Conservation (phyloP, 306 rosid species). For the Nissolia schottii region DNA sequence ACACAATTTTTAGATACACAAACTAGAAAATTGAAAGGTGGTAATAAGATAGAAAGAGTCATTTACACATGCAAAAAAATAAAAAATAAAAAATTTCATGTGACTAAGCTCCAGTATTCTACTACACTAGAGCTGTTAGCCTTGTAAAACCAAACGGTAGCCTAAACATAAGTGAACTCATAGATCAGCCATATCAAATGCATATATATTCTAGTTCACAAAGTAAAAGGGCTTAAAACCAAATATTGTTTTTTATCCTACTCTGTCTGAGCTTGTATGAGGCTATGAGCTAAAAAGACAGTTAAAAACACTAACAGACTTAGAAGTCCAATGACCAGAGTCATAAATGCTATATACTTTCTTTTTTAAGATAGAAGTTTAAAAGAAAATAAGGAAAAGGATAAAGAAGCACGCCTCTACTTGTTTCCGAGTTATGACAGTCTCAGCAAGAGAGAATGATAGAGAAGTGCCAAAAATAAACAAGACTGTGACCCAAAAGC, state of each 20-base stretch:
- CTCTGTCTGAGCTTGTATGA: neutral
- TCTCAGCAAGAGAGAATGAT: neutral
- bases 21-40: neutral
- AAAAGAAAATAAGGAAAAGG: neutral
- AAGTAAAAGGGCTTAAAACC: neutral
- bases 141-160: neutral
- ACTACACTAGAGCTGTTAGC: neutral
- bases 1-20: conserved; percentile 1
- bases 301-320: neutral
- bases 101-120: neutral
- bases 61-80: neutral
- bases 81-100: neutral
- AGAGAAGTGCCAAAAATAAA: neutral
- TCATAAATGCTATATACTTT: neutral
- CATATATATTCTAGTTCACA: neutral
- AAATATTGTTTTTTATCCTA: neutral
- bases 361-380: neutral
- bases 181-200: no score
- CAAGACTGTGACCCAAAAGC: neutral
- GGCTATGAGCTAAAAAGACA: neutral
- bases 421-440: neutral
- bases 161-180: neutral
- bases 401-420: neutral
- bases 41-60: neutral
- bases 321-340: neutral